phyloP scores from a whole-genome alignment of 2,329 filamentous ascomycete species.

The Pestalotiopsis sp. region DNA sequence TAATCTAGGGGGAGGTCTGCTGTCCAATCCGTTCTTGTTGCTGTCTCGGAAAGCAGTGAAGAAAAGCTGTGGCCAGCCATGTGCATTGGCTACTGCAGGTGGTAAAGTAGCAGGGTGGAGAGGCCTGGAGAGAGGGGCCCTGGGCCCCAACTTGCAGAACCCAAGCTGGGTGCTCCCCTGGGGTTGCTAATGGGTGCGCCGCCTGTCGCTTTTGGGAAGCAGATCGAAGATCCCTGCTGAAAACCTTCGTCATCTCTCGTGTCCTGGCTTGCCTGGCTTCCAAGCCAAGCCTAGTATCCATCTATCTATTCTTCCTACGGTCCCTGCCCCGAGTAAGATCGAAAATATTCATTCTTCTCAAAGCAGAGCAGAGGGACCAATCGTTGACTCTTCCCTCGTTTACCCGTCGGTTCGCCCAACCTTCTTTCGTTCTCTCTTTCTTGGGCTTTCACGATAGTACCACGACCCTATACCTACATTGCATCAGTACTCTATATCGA shows the following conservation, averaged over 20 bases:
- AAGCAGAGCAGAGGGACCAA: background rate
- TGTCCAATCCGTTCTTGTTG: background rate
- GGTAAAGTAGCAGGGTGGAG: background rate
- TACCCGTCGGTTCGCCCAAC: background rate
- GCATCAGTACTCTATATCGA: background rate
- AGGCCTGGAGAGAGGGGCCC: background rate
- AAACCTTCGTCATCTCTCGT: conserved; percentile 9
- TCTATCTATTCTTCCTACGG: background rate
- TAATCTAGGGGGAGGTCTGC: background rate
- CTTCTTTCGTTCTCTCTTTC: background rate
- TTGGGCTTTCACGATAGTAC: background rate
- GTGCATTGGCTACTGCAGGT: background rate
- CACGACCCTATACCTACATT: background rate
- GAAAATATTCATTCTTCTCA: conserved; percentile 1
- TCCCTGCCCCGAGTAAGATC: background rate
- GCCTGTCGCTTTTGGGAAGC: background rate
- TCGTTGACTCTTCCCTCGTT: background rate
- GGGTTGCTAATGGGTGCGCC: background rate
- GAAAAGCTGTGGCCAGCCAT: background rate
- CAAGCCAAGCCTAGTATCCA: background rate
- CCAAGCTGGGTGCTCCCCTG: background rate
- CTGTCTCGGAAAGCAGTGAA: background rate
- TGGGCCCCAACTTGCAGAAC: background rate
- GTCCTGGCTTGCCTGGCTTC: background rate
- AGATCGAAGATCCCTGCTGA: conserved; percentile 2